Base-by-base conservation (phyloP, 371 early-diverging fungal genomes). In the Apophysomyces trapeziformis region DNA sequence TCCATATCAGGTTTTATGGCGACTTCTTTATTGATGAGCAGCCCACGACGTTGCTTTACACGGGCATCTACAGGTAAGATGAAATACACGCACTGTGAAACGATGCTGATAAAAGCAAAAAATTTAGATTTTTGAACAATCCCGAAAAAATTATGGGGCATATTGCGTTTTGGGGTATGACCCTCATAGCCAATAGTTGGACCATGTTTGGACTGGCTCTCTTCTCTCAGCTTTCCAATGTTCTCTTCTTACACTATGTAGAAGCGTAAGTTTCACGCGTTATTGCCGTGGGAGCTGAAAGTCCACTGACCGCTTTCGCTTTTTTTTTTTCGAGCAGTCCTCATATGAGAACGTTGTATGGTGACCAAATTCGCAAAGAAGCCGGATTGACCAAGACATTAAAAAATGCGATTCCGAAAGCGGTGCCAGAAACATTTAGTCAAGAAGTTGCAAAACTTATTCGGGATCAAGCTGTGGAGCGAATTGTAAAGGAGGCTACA, bases 101-200 rank as follows among this genome's bases (percentile, higher is more conserved):
- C 18, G 54, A 35, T 4, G 5, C 14, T 0, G n/a, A 16, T 35
- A 16, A 54, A 36, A 38, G 7, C n/a, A 11, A 35, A 16, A 16
- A 12, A 2, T 58, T 12, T 36, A 65, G 74, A 45, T 74, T 63
- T 65, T 82, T 96, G 37, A 96, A 96, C 74, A 94, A 95, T 72
- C 96, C 96, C 2, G 96, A 96, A 64, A 93, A 93, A 75, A 85
- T 95, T 46, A 90, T 96, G 72, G 93, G 95, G 11, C 93, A 95
- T 70, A 87, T 93, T 7, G 90, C 95, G 2, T 91, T 93, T 75
- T 98, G 93, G 89, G 98, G 96, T 5, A 79, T 96, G 68, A 88
- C 96, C 4, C 69, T 96, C 68, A 91, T 95, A 61, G 87, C 92
- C 68, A 88, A 87, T 58, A 90, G 90, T 45, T 91, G 90, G 85